Conservation (phyloP, 2,329 filamentous ascomycete species). For the Seiridium unicorne region DNA sequence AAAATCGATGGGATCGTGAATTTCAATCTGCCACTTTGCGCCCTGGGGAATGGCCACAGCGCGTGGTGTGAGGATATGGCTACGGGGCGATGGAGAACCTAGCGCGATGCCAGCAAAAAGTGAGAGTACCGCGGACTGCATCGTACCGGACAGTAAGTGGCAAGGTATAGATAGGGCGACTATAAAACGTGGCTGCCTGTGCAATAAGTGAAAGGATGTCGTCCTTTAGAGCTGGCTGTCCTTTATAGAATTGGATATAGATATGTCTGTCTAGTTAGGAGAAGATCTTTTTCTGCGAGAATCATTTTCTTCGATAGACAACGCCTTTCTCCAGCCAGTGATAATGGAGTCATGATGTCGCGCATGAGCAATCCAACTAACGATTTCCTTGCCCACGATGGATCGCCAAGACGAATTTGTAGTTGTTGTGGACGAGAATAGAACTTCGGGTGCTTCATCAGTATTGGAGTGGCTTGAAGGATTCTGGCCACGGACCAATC, state of each 20-base stretch:
- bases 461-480: neutral
- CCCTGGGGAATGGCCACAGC: neutral
- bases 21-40: slow-evolving; percentile 10
- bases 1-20: slow-evolving; percentile 2
- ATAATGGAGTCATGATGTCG: too few species aligned
- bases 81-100: neutral
- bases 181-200: too few species aligned
- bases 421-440: neutral
- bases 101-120: neutral
- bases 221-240: too few species aligned
- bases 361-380: too few species aligned
- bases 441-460: neutral
- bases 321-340: too few species aligned
- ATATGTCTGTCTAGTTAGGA: too few species aligned
- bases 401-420: neutral
- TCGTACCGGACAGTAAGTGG: too few species aligned
- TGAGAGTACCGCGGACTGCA: neutral
- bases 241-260: too few species aligned
- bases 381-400: neutral
- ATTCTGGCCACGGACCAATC: neutral
- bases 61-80: neutral
- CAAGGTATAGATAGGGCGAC: too few species aligned
- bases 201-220: too few species aligned
- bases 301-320: too few species aligned
- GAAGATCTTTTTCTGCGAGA: too few species aligned